Conservation (phyloP, 495 filamentous ascomycete species). For the Apodospora peruviana region DNA sequence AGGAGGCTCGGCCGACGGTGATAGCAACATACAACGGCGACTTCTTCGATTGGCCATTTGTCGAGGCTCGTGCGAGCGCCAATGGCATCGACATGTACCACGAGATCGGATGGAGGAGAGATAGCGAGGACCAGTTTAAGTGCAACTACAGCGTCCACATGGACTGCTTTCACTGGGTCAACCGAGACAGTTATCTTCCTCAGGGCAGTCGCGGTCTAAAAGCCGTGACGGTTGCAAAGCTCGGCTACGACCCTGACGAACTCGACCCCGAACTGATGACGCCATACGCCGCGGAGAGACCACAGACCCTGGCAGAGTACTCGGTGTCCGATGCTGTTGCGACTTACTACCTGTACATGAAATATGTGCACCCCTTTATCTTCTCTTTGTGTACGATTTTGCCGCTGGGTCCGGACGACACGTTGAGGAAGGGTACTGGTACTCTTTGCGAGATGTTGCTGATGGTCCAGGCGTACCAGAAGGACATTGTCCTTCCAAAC, state of each 20-base stretch:
- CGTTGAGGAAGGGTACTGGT: constrained; percentile 89
- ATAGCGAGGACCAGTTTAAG: constrained; percentile 91
- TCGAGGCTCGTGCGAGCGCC: constrained; percentile 86
- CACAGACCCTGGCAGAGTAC: constrained; percentile 93
- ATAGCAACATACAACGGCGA: constrained; percentile 99
- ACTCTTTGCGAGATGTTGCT: constrained; percentile 98
- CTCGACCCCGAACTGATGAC: constrained; percentile 98
- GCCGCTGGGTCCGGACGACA: constrained; percentile 87
- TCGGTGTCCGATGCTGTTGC: constrained; percentile 98
- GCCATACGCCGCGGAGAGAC: constrained; percentile 82
- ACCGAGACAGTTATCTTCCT: constrained; percentile 94
- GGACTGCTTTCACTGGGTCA: constrained; percentile 99
- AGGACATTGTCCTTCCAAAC: constrained; percentile 89
- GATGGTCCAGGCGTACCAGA: constrained; percentile 95
- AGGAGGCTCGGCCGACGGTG: constrained; percentile 88
- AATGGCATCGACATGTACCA: constrained; percentile 99
- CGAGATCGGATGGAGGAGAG: constrained; percentile 94
- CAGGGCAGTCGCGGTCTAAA: constrained; percentile 97
- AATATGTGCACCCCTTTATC: constrained; percentile 99
- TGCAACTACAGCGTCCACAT: constrained; percentile 94
- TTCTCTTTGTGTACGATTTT: constrained; percentile 97
- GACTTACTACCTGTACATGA: constrained; percentile 99
- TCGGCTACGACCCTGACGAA: constrained; percentile 98
- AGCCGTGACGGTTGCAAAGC: constrained; percentile 93
- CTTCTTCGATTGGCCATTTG: constrained; percentile 99